Evolutionary conservation across 192 early-diverging fungal species (phyloP).

Genomic region (Coemansia sp.): DNA sequence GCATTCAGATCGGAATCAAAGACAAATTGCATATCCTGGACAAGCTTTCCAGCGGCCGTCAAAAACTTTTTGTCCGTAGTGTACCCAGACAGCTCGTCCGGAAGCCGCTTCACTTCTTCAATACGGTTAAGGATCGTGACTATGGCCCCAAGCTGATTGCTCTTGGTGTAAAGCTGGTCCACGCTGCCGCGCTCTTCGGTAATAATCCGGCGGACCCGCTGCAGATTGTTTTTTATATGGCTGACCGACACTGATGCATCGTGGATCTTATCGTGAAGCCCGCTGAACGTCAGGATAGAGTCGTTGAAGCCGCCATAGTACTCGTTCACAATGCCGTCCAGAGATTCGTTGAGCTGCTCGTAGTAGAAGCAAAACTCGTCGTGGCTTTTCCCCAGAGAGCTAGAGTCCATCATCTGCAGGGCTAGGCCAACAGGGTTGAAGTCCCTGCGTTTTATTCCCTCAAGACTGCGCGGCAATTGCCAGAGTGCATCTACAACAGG

Average conservation of each 20-base stretch:
- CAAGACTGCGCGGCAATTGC: slow-evolving; percentile 49
- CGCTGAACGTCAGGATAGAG: slow-evolving; percentile 78
- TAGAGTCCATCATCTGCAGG: slow-evolving; percentile 71
- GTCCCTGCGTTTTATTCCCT: slow-evolving; percentile 49
- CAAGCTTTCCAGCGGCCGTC: slow-evolving; percentile 63
- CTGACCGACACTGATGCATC: slow-evolving; percentile 65
- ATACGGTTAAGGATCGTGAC: slow-evolving; percentile 70
- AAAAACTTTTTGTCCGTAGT: slow-evolving; percentile 69
- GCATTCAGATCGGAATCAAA: slow-evolving; percentile 62
- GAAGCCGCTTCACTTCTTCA: slow-evolving; percentile 67
- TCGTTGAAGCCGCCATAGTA: slow-evolving; percentile 81
- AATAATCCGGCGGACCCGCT: slow-evolving; percentile 63
- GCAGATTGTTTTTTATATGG: slow-evolving; percentile 63
- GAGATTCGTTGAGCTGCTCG: slow-evolving; percentile 61
- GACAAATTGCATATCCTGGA: slow-evolving; percentile 63
- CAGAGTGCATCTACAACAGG: slow-evolving; percentile 41
- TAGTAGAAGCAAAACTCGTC: slow-evolving; percentile 63
- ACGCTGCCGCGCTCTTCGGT: slow-evolving; percentile 64
- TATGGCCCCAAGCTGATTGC: slow-evolving; percentile 77
- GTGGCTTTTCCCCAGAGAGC: slow-evolving; percentile 66
- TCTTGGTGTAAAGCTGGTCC: slow-evolving; percentile 69
- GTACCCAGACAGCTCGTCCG: slow-evolving; percentile 61
- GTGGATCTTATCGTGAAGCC: slow-evolving; percentile 68
- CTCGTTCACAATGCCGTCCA: slow-evolving; percentile 72
- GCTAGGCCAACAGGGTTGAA: slow-evolving; percentile 76